Base-by-base conservation (phyloP, 1,284 basidiomycete species). In the Ganoderma leucocontextum region DNA sequence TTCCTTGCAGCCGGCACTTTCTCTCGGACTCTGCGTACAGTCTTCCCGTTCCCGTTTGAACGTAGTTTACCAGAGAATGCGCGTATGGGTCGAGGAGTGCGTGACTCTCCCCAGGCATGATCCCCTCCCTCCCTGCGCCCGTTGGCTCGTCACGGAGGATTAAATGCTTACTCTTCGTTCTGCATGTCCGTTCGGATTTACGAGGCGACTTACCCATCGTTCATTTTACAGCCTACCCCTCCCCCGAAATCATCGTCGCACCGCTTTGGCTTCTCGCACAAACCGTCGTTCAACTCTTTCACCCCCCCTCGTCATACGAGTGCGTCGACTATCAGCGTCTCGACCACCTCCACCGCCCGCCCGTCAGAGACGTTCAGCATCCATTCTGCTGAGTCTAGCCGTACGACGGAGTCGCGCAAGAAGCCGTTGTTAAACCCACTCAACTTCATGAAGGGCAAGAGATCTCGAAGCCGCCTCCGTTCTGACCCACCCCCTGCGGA, bases 381-480 rank as follows among this genome's bases (percentile, higher is more conserved):
- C 39, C 72, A 75, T 57, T 74, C 70, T 33, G 67, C 60, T 17
- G 72, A 73, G 47, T 70, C 74, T 2, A 58, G 42, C 25, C 74
- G 70, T 8, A 69, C 73, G 2, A 63, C 65, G 10, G 75, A 76
- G 35, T 67, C 70, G 2, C 72, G 73, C 58, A 75, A 71, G 69
- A 74, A 74, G 58, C 72, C 74, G 1, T 72, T 72, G 12, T 47
- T 76, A 35, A 74, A 69, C 47, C 70, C 71, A 5, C 44, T 83
- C 74, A 78, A 71, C 64, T 69, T 75, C 42, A 75, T 79, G 62
- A 76, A 78, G 70, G 12, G 35, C 36, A 77, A 76, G 58, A 72
- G 77, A 36, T 78, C 80, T 2, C 76, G 70, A 58, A 82, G 77
- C 74, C 79, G 72, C 55, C 74, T 74, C 52, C 79, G 75, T 49